These are phyloP conservation scores for Favolaschia claudopus DNA, from an alignment of 768 basidiomycete species.

Conservation along the genomic window DNA sequence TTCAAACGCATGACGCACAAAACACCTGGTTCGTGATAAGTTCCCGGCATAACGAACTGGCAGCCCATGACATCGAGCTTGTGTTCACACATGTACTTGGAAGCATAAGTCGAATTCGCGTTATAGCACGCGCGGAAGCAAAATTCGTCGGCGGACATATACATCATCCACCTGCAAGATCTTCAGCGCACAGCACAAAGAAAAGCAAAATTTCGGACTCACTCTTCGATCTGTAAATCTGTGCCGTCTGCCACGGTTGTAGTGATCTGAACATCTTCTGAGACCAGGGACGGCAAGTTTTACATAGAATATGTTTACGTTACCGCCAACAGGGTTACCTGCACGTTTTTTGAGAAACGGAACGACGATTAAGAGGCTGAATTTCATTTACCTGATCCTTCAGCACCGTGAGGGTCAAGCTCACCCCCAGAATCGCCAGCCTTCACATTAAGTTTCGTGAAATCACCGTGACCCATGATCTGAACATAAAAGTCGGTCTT, in stretches of 20 bases:
- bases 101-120: slow-evolving; percentile 52
- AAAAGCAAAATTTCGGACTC: too few species aligned
- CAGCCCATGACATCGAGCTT: slow-evolving; percentile 56
- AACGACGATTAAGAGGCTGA: too few species aligned
- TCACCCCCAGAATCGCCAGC: slow-evolving; percentile 50
- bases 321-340: slow-evolving; percentile 54
- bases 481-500: slow-evolving; percentile 53
- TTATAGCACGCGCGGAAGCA: slow-evolving; percentile 52
- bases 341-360: too few species aligned
- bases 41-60: slow-evolving; percentile 55
- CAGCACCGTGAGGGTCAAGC: slow-evolving; percentile 51
- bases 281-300: too few species aligned
- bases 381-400: slow-evolving; percentile 44
- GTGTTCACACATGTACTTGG: slow-evolving; percentile 54
- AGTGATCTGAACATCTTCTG: background rate
- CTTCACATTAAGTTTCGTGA: slow-evolving; percentile 48
- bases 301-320: too few species aligned
- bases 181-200: too few species aligned
- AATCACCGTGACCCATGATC: slow-evolving; percentile 49
- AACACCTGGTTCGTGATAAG: slow-evolving; percentile 48
- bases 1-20: slow-evolving; percentile 39
- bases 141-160: slow-evolving; percentile 41
- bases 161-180: slow-evolving; percentile 57
- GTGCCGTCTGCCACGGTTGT: slow-evolving; percentile 44
- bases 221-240: slow-evolving; percentile 43